Conservation (phyloP, 116 monocot species). For the Dioscorea cayenensis region DNA sequence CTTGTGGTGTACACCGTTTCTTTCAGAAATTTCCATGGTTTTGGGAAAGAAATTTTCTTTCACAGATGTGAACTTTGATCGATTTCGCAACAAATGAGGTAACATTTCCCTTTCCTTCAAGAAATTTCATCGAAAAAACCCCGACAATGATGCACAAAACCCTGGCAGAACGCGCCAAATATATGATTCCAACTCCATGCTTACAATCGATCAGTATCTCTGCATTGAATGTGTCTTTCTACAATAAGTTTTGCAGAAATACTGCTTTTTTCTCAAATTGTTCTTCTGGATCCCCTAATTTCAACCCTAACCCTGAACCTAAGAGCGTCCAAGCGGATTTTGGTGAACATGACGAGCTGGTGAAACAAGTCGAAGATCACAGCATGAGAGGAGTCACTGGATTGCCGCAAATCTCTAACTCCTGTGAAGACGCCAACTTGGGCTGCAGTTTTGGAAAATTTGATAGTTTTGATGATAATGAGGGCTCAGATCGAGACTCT, state of each 20-base stretch:
- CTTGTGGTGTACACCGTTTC: too few species aligned
- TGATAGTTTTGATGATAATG: conserved; percentile 4
- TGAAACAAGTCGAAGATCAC: background rate
- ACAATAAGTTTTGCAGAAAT: background rate
- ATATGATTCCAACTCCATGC: background rate
- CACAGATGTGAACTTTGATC: too few species aligned
- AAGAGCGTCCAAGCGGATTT: background rate
- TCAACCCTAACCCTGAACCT: background rate
- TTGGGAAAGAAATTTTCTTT: too few species aligned
- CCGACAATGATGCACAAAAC: conserved; percentile 10
- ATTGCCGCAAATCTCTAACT: background rate
- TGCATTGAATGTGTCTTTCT: background rate
- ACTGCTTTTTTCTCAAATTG: conserved; percentile 5
- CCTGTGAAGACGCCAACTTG: background rate
- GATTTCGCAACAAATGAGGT: too few species aligned
- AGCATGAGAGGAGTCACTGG: too few species aligned
- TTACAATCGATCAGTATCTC: background rate
- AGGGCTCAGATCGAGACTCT: conserved; percentile 13
- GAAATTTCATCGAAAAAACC: background rate
- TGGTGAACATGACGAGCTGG: background rate
- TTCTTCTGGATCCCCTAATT: background rate
- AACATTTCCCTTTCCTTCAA: background rate
- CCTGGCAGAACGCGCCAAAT: conserved; percentile 5
- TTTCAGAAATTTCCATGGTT: too few species aligned
- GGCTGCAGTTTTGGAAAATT: conserved; percentile 2